Conservation (phyloP, 2,329 filamentous ascomycete genomes). For the Magnaporthales sp. region DNA sequence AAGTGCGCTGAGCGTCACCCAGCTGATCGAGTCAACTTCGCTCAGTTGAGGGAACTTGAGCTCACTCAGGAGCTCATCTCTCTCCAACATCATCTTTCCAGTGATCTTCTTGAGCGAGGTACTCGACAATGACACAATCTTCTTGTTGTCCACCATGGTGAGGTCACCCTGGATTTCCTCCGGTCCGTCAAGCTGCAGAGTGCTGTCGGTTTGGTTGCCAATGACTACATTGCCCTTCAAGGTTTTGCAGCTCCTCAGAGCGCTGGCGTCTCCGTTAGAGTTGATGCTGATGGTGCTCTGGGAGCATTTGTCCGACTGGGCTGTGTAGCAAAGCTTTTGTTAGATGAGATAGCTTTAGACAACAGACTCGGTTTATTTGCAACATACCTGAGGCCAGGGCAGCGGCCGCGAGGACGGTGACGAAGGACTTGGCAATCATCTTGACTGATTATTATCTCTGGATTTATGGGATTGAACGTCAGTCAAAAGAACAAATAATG, state of each 20-base stretch:
- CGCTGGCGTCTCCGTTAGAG: conserved; percentile 52
- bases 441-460: conserved; percentile 19
- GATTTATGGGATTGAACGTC: conserved; percentile 5
- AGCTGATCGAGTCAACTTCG: conserved; percentile 58
- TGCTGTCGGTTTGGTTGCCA: conserved; percentile 41
- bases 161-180: conserved; percentile 48
- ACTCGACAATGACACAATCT: conserved; percentile 54
- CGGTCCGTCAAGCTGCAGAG: conserved; percentile 54
- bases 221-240: conserved; percentile 63
- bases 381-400: conserved; percentile 29
- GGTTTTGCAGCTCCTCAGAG: conserved; percentile 55
- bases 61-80: conserved; percentile 58
- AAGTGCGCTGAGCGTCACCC: conserved; percentile 60
- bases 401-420: conserved; percentile 31
- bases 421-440: conserved; percentile 33
- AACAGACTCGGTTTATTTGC: not conserved
- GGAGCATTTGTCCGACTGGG: conserved; percentile 15
- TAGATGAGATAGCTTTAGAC: not conserved
- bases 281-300: conserved; percentile 45
- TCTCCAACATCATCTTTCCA: conserved; percentile 60
- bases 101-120: conserved; percentile 55
- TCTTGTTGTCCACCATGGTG: conserved; percentile 49
- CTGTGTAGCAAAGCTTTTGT: conserved; percentile 5
- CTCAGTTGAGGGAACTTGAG: conserved; percentile 59
- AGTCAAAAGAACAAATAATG: not conserved